Evolutionary conservation across 805 yeast genomes (phyloP).

Genomic region (Yamadazyma kitorensis): DNA sequence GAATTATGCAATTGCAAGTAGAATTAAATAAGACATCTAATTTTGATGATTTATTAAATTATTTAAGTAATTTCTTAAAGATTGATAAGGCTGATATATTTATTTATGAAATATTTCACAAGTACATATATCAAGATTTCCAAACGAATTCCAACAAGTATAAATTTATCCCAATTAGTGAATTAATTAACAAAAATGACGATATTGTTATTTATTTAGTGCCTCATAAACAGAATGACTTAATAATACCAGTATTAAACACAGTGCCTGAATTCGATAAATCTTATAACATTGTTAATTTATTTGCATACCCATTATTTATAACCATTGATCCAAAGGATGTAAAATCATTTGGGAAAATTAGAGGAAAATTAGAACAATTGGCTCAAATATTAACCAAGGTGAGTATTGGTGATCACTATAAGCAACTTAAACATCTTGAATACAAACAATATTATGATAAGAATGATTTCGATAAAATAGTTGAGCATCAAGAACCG

Average conservation of each 20-base stretch:
- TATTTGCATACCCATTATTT: constrained; percentile 79
- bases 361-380: constrained; percentile 55
- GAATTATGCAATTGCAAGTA: constrained; percentile 53
- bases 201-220: constrained; percentile 59
- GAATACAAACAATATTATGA: constrained; percentile 19
- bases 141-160: constrained; percentile 55
- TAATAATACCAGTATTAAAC: constrained; percentile 60
- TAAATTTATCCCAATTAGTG: constrained; percentile 61
- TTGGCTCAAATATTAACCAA: constrained; percentile 23
- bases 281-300: constrained; percentile 35
- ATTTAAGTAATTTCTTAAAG: constrained; percentile 50
- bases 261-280: constrained; percentile 35
- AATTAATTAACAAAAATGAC: constrained; percentile 62
- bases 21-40: constrained; percentile 68
- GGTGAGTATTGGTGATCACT: constrained; percentile 20
- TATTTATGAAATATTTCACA: constrained; percentile 51
- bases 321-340: constrained; percentile 56
- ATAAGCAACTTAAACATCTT: constrained; percentile 16
- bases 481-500: constrained; percentile 14
- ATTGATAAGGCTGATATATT: constrained; percentile 25
- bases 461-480: constrained; percentile 33
- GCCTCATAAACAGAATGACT: constrained; percentile 41
- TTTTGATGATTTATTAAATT: constrained; percentile 58
- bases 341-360: constrained; percentile 50
- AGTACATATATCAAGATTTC: constrained; percentile 67